Evolutionary conservation across 176 grass and related monocot species (phyloP).

Genomic region (Eleusine indica): DNA sequence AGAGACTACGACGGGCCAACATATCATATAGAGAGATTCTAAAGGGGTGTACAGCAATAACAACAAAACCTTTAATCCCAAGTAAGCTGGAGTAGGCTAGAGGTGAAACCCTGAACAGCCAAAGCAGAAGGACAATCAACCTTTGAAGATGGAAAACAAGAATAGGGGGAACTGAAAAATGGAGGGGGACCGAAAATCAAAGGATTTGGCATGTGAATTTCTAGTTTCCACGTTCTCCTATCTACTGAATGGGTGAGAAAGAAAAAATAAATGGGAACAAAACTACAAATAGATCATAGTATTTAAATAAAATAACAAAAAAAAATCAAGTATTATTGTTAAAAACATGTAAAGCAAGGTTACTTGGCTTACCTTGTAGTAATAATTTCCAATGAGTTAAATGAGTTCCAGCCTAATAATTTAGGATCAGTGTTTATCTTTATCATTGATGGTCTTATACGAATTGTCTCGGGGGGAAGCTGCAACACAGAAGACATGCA

Average conservation of each 20-base stretch:
- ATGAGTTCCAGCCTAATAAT: slow-evolving; percentile 30
- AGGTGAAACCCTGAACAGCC: too few relatives aligned
- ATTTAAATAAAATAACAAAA: background rate
- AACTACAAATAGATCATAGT: background rate
- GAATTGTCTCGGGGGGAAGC: slow-evolving; percentile 59
- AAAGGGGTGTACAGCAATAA: too few relatives aligned
- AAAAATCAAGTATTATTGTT: background rate
- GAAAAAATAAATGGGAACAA: background rate
- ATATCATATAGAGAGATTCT: background rate
- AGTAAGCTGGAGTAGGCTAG: too few relatives aligned
- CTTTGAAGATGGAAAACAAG: too few relatives aligned
- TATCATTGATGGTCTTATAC: slow-evolving; percentile 65
- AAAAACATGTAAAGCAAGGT: background rate
- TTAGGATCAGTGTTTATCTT: slow-evolving; percentile 52
- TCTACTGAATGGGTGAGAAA: background rate
- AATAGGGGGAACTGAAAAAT: too few relatives aligned
- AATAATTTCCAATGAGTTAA: slow-evolving; percentile 74
- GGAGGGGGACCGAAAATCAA: too few relatives aligned
- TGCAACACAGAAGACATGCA: slow-evolving; percentile 41
- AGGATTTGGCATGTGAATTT: too few relatives aligned
- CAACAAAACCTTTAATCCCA: too few relatives aligned
- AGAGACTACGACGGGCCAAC: background rate
- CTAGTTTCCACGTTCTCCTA: too few relatives aligned
- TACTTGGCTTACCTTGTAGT: slow-evolving; percentile 54
- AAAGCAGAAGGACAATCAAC: too few relatives aligned